phyloP scores from a whole-genome alignment of 1,284 basidiomycete species.

The Rhodotorula sp. region DNA sequence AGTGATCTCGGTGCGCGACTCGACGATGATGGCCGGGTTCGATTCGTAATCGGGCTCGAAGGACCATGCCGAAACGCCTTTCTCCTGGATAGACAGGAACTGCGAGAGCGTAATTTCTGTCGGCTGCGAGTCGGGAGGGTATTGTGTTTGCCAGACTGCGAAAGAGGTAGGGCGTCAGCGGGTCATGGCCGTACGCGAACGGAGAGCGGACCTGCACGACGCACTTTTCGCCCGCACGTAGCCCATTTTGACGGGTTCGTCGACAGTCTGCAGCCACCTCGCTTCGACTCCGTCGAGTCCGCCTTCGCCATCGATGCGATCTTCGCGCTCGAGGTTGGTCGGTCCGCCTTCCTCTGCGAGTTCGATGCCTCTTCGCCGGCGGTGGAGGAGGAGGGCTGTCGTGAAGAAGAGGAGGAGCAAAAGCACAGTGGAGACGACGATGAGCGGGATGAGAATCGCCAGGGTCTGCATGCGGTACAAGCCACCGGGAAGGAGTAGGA shows the following conservation, averaged over 20 bases:
- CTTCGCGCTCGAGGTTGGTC: conserved; percentile 78
- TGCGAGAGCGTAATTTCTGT: conserved; percentile 96
- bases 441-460: conserved; percentile 73
- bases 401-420: conserved; percentile 88
- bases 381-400: conserved; percentile 72
- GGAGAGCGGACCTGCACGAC: conserved; percentile 42
- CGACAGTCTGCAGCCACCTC: conserved; percentile 84
- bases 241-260: conserved; percentile 65
- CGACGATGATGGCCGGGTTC: conserved; percentile 76
- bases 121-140: conserved; percentile 85
- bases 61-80: conserved; percentile 94
- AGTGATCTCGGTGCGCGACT: conserved; percentile 89
- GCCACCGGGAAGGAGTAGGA: neutral
- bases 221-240: conserved; percentile 86
- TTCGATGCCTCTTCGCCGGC: conserved; percentile 58
- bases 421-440: conserved; percentile 88
- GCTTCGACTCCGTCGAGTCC: conserved; percentile 87
- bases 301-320: conserved; percentile 75
- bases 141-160: conserved; percentile 85
- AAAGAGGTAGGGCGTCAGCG: neutral
- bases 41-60: conserved; percentile 97
- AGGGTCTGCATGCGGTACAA: conserved; percentile 22
- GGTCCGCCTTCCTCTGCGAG: conserved; percentile 80
- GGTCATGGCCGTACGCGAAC: too few relatives aligned
- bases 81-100: conserved; percentile 95